Evolutionary conservation across 352 stramenopile species (phyloP).

Genomic region (Phytophthora pluvialis): DNA sequence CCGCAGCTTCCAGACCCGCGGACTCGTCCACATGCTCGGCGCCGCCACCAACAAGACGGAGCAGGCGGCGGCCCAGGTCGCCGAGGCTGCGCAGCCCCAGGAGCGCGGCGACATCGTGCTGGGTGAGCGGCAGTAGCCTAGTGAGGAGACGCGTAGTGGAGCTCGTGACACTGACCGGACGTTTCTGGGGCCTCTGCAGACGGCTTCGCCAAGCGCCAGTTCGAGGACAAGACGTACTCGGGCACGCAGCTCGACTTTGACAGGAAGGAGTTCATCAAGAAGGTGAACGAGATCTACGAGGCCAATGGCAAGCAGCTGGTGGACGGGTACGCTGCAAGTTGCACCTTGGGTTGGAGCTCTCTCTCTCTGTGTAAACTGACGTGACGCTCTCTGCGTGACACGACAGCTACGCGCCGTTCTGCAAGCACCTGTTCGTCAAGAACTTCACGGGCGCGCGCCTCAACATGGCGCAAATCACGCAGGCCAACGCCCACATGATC

Average conservation of each 20-base stretch:
- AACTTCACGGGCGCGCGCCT: constrained; percentile 93
- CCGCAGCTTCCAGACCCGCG: constrained; percentile 35
- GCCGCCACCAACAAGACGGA: constrained; percentile 44
- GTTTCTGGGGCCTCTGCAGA: constrained; percentile 39
- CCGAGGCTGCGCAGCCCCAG: constrained; percentile 35
- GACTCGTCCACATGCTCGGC: constrained; percentile 50
- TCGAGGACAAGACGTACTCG: constrained; percentile 81
- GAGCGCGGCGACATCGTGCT: constrained; percentile 58
- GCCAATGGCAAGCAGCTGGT: constrained; percentile 66
- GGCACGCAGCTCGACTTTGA: constrained; percentile 76
- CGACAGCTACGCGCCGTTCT: constrained; percentile 97
- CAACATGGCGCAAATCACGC: constrained; percentile 93
- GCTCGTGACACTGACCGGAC: background rate
- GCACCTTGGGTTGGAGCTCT: background rate
- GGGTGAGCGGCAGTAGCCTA: constrained; percentile 33
- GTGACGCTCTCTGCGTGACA: background rate
- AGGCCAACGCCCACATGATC: constrained; percentile 93
- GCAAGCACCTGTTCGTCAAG: constrained; percentile 98
- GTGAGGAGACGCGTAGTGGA: background rate
- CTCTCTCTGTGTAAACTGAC: background rate
- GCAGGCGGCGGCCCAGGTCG: constrained; percentile 28
- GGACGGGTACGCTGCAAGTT: constrained; percentile 52
- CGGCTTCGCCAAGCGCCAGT: constrained; percentile 85
- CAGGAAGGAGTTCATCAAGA: constrained; percentile 76
- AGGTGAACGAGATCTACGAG: constrained; percentile 87